Conservation (phyloP, 306 rosid genomes). For the Argentina anserina region DNA sequence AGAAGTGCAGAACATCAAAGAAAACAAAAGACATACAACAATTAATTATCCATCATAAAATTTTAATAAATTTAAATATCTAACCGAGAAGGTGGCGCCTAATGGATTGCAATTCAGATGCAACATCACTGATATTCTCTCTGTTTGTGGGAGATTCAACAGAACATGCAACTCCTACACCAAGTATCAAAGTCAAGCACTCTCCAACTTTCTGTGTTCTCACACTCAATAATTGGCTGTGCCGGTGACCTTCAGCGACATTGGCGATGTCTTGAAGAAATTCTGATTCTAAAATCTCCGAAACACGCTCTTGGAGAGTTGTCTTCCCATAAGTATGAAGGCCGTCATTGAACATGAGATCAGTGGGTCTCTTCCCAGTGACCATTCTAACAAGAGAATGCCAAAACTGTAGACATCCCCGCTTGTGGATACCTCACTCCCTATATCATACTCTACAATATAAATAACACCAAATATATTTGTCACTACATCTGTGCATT, state of each 20-base stretch:
- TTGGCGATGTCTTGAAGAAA: not conserved
- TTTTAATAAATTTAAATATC: too few species aligned
- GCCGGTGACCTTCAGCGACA: not conserved
- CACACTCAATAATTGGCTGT: too few species aligned
- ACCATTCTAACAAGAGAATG: not conserved
- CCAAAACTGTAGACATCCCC: not conserved
- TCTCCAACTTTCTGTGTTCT: not conserved
- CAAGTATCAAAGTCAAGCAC: not conserved
- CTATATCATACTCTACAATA: not conserved
- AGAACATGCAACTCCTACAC: not conserved
- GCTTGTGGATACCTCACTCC: not conserved
- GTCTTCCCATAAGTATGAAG: not conserved
- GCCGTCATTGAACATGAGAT: not conserved
- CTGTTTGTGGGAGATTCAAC: not conserved
- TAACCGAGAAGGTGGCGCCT: not conserved
- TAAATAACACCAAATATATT: not conserved
- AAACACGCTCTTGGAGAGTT: not conserved
- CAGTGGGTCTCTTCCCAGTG: not conserved
- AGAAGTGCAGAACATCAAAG: too few species aligned
- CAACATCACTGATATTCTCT: not conserved
- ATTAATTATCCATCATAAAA: too few species aligned
- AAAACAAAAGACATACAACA: too few species aligned
- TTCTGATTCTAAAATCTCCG: not conserved
- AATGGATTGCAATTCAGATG: not conserved
- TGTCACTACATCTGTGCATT: not conserved